Evolutionary conservation across 2,329 filamentous ascomycete species (phyloP), one percentile per base, ranked within the genome.

Genomic region (Beauveria scarabaeidicola): DNA sequence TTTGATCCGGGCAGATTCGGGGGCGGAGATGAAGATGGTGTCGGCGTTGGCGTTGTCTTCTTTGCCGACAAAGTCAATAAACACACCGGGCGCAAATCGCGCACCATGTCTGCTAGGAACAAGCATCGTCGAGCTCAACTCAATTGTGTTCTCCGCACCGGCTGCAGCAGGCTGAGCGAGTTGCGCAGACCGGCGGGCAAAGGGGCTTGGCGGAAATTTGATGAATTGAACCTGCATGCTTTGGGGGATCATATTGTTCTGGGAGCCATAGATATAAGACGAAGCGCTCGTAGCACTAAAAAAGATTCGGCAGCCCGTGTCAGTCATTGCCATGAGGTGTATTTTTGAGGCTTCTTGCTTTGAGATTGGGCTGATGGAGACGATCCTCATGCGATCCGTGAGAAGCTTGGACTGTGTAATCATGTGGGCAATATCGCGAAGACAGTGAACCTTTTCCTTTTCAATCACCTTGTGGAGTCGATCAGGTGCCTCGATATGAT

Each of bases 151-250:
- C 36, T 81, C 77, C n/a, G 66, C 66, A 43, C 48, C 48, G n/a
- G 47, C 51, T 17, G 54, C 52, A 13, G 17, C 43, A 21, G 13
- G 47, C 52, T 59, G 41, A n/a, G 68, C 66, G 40, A 67, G 61
- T 52, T 72, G 72, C 5, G 64, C 66, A 19, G 71, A 63, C 59
- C 70, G 66, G 61, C 69, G 64, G 60, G 70, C 43, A 21, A 55
- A 64, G 21, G 68, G 63, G 62, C 69, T 72, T 59, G 94, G 94
- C 1, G 95, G 94, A 61, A 96, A 96, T 69, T 94, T 95, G 73
- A 99, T 90, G 69, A 96, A 94, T 66, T 95, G 89, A n/a, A 97
- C 86, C 72, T 97, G 92, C 91, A 99, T 97, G 73, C 91, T 97
- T 66, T 90, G 92, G 0, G 94, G 92, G 0, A 89, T 86, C 61